Base-by-base conservation (phyloP, 2,329 filamentous ascomycete species). In the Trichophyton benhamiae region DNA sequence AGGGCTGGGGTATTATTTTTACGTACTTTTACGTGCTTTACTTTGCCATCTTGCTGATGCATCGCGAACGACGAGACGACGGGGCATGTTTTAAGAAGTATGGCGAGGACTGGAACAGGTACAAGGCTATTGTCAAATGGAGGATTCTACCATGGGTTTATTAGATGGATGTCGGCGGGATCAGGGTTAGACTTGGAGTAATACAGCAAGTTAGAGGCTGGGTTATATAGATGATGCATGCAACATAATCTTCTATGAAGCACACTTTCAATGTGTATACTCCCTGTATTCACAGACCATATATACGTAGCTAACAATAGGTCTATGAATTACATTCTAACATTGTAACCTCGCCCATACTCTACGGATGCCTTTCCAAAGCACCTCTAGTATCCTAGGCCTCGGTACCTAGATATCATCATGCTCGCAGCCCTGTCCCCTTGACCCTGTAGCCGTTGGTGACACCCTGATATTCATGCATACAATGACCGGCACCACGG, bases 21-120 rank as follows among this genome's bases (percentile, higher is more conserved):
- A 66, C 65, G 2, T 67, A 67, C 58, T 67, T 66, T 49, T 67
- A 66, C 25, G 58, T 63, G 33, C 36, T 66, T 27, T 67, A 66
- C 52, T 67, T 67, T 63, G 66, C 65, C 1, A 41, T 63, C 36
- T 53, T 67, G 38, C 61, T 67, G 11, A 60, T 67, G 44, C 66
- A 67, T 48, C 64, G 66, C 25, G 66, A 67, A 59, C 60, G 59
- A 36, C 63, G 66, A 59, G 66, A 67, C 52, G 66, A 67, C 42
- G 62, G 60, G 1, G 66, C 62, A 30, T 67, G 66, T 49, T 30
- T 53, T 36, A 59, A 65, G 53, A 67, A 67, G 48, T 67, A 67
- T 48, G 65, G 64, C 20, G 63, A 64, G 27, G 64, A 65, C 42
- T 65, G 64, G 64, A 63, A 65, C 13, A 65, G 57, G 33, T 65